Evolutionary conservation across 257 asterid genomes (phyloP), one percentile per base, ranked within the genome.

Genomic region (Avicennia marina): DNA sequence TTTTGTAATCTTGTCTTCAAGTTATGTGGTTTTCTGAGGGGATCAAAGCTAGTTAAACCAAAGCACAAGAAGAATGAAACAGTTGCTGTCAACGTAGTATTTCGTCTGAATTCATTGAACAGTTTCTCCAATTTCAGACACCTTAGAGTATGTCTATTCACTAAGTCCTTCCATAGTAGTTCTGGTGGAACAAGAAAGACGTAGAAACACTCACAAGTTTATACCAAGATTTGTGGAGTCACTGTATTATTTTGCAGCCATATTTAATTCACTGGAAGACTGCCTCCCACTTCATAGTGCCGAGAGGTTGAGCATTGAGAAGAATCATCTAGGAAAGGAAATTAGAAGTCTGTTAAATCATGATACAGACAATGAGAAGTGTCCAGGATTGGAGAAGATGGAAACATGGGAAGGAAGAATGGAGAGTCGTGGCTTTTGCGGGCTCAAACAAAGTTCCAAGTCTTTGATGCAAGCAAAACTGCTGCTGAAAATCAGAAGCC

Each of bases 201-300:
- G 76, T 55, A 63, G 70, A 29, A 76, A 57, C 53, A 65, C 75
- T 0, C 77, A 72, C 54, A 84, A 69, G 44, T 84, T 84, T 66
- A 15, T 87, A 18, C 63, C 87, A 15, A 78, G 89, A 53, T 84
- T 87, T 71, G 73, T 82, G 85, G 89, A 87, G 58, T 85, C 94
- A 0, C 60, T 89, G 67, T 94, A 89, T 27, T 81, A 89, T 52
- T 85, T 69, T 13, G 86, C 96, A 1, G 96, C 91, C 26, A 75
- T 87, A 61, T 87, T 87, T 31, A 91, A 87, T n/a, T 85, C 96
- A 0, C 52, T 87, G 32, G 87, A 87, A 16, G 93, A 85, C 18
- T 76, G 90, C 34, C 85, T 87, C 0, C 95, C 93, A 0, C 63
- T 67, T 2, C 81, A 80, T 25, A 87, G 96, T 38, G 54, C 72